phyloP scores from a whole-genome alignment of 1,284 basidiomycete species.

The Meripilus lineatus region DNA sequence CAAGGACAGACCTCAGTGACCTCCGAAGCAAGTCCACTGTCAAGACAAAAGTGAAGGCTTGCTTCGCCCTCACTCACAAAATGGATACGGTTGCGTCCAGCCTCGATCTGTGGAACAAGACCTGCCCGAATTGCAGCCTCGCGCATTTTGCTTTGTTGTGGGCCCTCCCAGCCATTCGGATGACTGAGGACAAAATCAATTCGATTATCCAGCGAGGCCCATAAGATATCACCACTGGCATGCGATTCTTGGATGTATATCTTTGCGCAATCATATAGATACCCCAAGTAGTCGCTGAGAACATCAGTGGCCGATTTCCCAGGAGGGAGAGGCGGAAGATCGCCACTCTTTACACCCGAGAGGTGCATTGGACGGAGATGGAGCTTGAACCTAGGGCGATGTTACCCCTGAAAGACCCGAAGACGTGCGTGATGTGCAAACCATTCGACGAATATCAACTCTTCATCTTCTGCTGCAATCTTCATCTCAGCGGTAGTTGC shows the following conservation, averaged over 20 bases:
- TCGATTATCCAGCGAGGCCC: conserved; percentile 28
- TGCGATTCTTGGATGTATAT: conserved; percentile 47
- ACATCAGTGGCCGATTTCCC: conserved; percentile 45
- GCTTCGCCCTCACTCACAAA: conserved; percentile 50
- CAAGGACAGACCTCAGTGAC: conserved; percentile 22
- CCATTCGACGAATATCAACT: conserved; percentile 48
- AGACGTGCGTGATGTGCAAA: conserved; percentile 16
- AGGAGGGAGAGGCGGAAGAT: conserved; percentile 40
- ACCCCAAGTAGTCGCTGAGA: conserved; percentile 48
- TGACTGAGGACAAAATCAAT: conserved; percentile 36
- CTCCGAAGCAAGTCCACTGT: conserved; percentile 31
- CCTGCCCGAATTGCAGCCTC: conserved; percentile 30
- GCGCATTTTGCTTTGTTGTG: conserved; percentile 36
- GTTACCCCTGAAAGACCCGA: neutral
- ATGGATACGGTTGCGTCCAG: conserved; percentile 31
- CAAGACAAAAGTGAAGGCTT: conserved; percentile 42
- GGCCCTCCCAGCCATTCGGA: conserved; percentile 43
- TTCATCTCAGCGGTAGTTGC: conserved; percentile 39
- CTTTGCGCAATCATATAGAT: conserved; percentile 40
- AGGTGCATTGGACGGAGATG: conserved; percentile 39
- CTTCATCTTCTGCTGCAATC: conserved; percentile 40
- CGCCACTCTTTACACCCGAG: conserved; percentile 23
- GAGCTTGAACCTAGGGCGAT: conserved; percentile 63
- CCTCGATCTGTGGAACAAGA: conserved; percentile 23
- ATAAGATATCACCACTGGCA: conserved; percentile 35